These are phyloP conservation scores for Cajanus cajan DNA, from an alignment of 306 rosid species.

Conservation along the genomic window DNA sequence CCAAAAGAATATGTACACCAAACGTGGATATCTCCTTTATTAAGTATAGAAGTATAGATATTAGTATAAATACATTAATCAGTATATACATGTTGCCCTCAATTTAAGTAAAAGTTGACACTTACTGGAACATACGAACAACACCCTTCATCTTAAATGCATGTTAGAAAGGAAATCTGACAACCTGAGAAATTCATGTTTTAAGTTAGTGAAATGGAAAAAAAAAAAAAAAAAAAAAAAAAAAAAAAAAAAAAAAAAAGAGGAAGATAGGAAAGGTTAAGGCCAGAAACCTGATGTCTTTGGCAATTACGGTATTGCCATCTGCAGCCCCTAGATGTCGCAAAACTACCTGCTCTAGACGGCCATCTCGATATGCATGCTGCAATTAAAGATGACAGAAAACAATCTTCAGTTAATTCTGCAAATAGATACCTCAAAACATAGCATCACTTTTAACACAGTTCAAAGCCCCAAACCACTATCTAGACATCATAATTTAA, in stretches of 20 bases:
- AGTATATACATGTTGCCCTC: not conserved
- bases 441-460: not conserved
- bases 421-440: not conserved
- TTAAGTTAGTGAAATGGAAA: conserved; percentile 25
- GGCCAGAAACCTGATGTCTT: conserved; percentile 63
- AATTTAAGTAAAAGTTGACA: conserved; percentile 20
- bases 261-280: not conserved
- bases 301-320: conserved; percentile 80
- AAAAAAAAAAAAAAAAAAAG: not conserved
- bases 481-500: conserved; percentile 4
- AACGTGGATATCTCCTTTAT: no score
- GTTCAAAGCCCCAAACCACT: conserved; percentile 9
- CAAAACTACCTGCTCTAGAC: conserved; percentile 72
- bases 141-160: conserved; percentile 66
- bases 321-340: conserved; percentile 93
- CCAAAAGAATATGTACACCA: no score
- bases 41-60: no score
- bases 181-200: conserved; percentile 59
- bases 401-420: conserved; percentile 13
- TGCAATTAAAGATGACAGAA: conserved; percentile 43
- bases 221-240: not conserved
- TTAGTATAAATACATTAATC: not conserved
- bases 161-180: conserved; percentile 79
- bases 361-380: conserved; percentile 91
- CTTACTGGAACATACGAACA: conserved; percentile 47